Base-by-base conservation (phyloP, 345 rosid species). In the Rhodamnia argentea region DNA sequence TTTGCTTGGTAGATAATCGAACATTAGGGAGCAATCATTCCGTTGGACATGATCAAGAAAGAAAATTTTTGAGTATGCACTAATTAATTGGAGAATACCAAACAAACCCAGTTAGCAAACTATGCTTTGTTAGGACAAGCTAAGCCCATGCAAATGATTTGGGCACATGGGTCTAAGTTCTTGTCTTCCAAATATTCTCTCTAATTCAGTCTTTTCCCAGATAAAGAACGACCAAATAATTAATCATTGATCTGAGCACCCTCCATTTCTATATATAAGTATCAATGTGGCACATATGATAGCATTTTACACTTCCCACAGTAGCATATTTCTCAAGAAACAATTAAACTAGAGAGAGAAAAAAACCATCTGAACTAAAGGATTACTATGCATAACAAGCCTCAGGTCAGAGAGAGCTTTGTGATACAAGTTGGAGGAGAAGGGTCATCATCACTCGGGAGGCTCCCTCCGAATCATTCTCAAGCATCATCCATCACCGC, bases 101-200 rank as follows among this genome's bases (percentile, higher is more conserved):
- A 70, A 70, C 78, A 37, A 20, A 70, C 47, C 81, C 81, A 70
- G 81, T 70, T 70, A 70, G 81, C 81, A 70, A 70, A 70, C 81
- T 18, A 20, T 70, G 81, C 81, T 70, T 70, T 70, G 81, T 23
- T 82, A 89, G 88, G 95, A 91, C 92, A 93, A 86, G 89, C 47
- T 88, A 93, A 92, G 90, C 82, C 92, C 91, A 87, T 87, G 76
- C 92, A 90, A 94, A 96, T 96, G 96, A 96, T 96, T 91, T 89
- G 90, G 82, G 88, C 98, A 93, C 96, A 94, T 94, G 96, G 85
- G 29, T 84, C 84, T 51, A 84, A 84, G 20, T 42, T 70, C 75
- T 60, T 40, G 18, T 57, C 84, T 64, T 83, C 83, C 70, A 62
- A 88, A 90, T 83, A 87, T 87, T 84, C 90, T 74, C 52, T 86